Conservation (phyloP, 805 yeast genomes). For the Brettanomyces nanus region DNA sequence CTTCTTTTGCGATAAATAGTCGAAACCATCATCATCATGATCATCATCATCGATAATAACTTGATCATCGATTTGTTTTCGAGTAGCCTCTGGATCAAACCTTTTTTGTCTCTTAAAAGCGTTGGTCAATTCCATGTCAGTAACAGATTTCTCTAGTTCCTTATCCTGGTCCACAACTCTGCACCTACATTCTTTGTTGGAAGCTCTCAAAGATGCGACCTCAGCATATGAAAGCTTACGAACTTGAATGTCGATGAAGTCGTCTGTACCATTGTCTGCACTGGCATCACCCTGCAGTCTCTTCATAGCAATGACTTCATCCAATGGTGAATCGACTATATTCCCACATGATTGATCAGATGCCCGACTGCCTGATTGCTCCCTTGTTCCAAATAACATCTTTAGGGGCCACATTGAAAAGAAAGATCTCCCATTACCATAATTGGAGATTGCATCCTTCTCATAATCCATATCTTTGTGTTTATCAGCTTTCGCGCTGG, state of each 20-base stretch:
- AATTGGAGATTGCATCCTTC: no score
- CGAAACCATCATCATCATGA: no score
- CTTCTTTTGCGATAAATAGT: no score
- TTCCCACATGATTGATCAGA: no score
- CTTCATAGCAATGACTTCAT: slow-evolving; percentile 27
- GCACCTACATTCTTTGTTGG: slow-evolving; percentile 1
- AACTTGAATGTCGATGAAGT: slow-evolving; percentile 37
- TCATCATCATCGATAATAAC: no score
- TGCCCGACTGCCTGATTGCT: no score
- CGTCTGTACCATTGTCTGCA: slow-evolving; percentile 24
- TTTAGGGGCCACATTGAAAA: no score
- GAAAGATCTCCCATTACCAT: neutral
- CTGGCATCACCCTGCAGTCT: slow-evolving; percentile 14
- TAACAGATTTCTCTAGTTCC: slow-evolving; percentile 25
- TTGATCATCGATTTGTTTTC: no score
- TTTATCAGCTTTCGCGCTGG: no score
- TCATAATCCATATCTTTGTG: no score
- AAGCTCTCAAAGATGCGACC: slow-evolving; percentile 31
- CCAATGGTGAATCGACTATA: slow-evolving; percentile 8
- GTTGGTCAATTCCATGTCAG: slow-evolving; percentile 25
- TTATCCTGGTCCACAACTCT: slow-evolving; percentile 23
- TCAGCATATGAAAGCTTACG: slow-evolving; percentile 47
- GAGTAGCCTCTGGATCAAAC: slow-evolving; percentile 5
- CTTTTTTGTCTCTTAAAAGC: slow-evolving; percentile 12
- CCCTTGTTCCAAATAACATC: no score